Conservation (phyloP, 495 filamentous ascomycete species). For the Lasiosphaeris hirsuta region DNA sequence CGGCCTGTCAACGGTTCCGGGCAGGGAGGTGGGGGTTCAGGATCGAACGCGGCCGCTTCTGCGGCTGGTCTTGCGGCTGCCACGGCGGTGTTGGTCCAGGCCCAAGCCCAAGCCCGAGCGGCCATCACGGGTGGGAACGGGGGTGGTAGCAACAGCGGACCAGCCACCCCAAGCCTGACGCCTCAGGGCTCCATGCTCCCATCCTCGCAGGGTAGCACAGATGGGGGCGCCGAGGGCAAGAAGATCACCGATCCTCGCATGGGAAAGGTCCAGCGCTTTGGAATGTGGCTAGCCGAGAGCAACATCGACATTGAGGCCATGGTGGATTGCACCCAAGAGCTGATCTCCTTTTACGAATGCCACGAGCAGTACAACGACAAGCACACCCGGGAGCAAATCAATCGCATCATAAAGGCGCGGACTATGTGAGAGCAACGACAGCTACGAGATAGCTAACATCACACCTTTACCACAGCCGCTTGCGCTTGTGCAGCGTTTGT, state of each 20-base stretch:
- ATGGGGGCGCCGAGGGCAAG: conserved; percentile 18
- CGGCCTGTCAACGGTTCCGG: conserved; percentile 36
- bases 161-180: conserved; percentile 9
- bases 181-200: conserved; percentile 9
- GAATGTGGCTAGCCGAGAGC: conserved; percentile 87
- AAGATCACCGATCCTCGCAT: conserved; percentile 36
- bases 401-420: conserved; percentile 78
- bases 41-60: conserved; percentile 4
- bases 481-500: not conserved
- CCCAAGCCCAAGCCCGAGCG: conserved; percentile 37
- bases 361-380: conserved; percentile 91
- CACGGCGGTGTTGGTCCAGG: conserved; percentile 38
- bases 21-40: not conserved
- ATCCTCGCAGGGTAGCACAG: conserved; percentile 12
- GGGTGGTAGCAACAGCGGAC: conserved; percentile 13
- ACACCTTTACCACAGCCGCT: not conserved
- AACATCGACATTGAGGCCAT: conserved; percentile 88
- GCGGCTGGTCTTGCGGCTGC: conserved; percentile 40
- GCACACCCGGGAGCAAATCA: conserved; percentile 59
- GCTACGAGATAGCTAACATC: not conserved
- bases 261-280: conserved; percentile 67
- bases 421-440: conserved; percentile 60
- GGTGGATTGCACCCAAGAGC: conserved; percentile 90
- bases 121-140: conserved; percentile 24
- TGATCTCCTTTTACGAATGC: conserved; percentile 91